Evolutionary conservation across 352 stramenopile species (phyloP).

Genomic region (Salisapilia sapeloensis): DNA sequence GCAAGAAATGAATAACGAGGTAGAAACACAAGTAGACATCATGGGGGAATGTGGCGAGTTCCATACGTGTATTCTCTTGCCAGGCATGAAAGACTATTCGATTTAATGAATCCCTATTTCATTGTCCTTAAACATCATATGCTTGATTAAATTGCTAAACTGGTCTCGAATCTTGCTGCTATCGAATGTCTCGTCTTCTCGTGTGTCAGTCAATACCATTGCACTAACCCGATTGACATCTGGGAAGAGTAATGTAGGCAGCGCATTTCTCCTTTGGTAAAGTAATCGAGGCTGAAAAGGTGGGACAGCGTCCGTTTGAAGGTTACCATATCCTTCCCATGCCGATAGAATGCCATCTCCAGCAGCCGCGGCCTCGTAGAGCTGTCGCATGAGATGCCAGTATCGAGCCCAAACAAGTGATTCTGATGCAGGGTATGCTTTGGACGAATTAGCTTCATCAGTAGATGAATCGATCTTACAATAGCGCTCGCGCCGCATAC

Average conservation of each 20-base stretch:
- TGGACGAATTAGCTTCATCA: too few species aligned
- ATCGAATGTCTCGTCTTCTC: conserved; percentile 41
- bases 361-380: conserved; percentile 46
- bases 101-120: too few species aligned
- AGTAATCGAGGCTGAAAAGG: conserved; percentile 22
- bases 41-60: conserved; percentile 86
- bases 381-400: conserved; percentile 68
- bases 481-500: conserved; percentile 46
- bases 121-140: conserved; percentile 17
- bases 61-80: conserved; percentile 74
- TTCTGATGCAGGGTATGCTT: conserved; percentile 22
- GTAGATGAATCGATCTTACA: too few species aligned
- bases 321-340: conserved; percentile 24
- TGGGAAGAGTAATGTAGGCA: conserved; percentile 54
- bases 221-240: conserved; percentile 45
- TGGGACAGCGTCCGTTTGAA: conserved; percentile 11
- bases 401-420: conserved; percentile 57
- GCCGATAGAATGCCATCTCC: conserved; percentile 41
- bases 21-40: conserved; percentile 22
- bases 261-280: conserved; percentile 17
- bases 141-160: conserved; percentile 15
- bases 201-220: conserved; percentile 15
- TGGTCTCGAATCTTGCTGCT: conserved; percentile 22
- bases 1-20: conserved; percentile 9
- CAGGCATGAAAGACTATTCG: conserved; percentile 33